phyloP scores from a whole-genome alignment of 2,329 filamentous ascomycete genomes.

The Aureobasidium melanogenum region DNA sequence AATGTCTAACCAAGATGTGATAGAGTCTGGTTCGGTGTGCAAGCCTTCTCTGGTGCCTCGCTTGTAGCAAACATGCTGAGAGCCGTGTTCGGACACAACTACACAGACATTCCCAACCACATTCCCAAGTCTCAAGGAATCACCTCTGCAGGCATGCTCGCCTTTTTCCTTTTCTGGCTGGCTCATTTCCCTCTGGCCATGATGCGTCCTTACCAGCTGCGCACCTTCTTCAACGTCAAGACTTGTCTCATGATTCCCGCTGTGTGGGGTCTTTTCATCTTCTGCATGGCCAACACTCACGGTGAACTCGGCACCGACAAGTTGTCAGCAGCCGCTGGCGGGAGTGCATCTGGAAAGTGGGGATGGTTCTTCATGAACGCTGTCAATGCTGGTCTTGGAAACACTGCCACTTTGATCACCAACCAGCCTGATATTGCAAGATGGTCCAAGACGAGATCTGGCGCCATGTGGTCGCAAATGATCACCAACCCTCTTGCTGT shows the following conservation, averaged over 20 bases:
- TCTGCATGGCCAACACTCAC: slow-evolving; percentile 32
- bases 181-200: slow-evolving; percentile 29
- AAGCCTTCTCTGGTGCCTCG: slow-evolving; percentile 19
- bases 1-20: background rate
- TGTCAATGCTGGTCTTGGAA: slow-evolving; percentile 37
- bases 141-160: slow-evolving; percentile 31
- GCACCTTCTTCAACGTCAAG: slow-evolving; percentile 39
- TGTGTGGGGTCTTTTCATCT: slow-evolving; percentile 32
- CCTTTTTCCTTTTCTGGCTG: slow-evolving; percentile 24
- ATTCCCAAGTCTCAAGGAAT: slow-evolving; percentile 32
- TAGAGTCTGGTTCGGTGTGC: slow-evolving; percentile 10
- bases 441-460: slow-evolving; percentile 30
- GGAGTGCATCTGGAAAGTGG: slow-evolving; percentile 6
- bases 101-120: slow-evolving; percentile 27
- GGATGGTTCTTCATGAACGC: slow-evolving; percentile 32
- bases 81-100: slow-evolving; percentile 27
- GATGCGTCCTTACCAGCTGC: slow-evolving; percentile 37
- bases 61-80: slow-evolving; percentile 21
- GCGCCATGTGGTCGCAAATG: slow-evolving; percentile 35
- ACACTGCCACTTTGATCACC: slow-evolving; percentile 43
- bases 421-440: slow-evolving; percentile 41
- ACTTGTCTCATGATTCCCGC: slow-evolving; percentile 43
- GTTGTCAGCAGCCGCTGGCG: slow-evolving; percentile 1
- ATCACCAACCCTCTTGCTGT: slow-evolving; percentile 34
- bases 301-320: slow-evolving; percentile 23